These are phyloP conservation scores for Emergomyces pasteurianus DNA, from an alignment of 2,329 filamentous ascomycete genomes.

Conservation along the genomic window DNA sequence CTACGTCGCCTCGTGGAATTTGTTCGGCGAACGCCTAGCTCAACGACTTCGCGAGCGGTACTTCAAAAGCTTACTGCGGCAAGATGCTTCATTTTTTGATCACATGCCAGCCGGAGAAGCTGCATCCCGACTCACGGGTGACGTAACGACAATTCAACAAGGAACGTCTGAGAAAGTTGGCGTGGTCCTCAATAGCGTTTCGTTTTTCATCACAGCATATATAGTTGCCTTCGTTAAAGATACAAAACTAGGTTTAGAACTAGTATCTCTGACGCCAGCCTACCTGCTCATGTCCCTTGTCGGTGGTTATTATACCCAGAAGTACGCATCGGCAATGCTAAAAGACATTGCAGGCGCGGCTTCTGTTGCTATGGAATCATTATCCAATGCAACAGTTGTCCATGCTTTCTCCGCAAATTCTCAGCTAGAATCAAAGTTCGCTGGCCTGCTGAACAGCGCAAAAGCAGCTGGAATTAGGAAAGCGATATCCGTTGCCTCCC, in stretches of 20 bases:
- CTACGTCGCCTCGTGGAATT: constrained; percentile 47
- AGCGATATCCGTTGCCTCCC: constrained; percentile 40
- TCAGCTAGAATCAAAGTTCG: constrained; percentile 46
- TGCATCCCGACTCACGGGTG: constrained; percentile 35
- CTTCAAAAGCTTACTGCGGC: constrained; percentile 42
- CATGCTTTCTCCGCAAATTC: constrained; percentile 47
- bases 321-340: constrained; percentile 35
- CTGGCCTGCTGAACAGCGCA: constrained; percentile 35
- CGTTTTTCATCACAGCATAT: constrained; percentile 39
- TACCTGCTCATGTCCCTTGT: constrained; percentile 35
- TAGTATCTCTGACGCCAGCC: constrained; percentile 35
- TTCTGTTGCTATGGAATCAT: constrained; percentile 47
- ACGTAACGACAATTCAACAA: constrained; percentile 36
- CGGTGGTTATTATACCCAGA: constrained; percentile 34
- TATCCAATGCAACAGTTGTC: constrained; percentile 46
- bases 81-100: constrained; percentile 42
- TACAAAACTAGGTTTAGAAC: constrained; percentile 33
- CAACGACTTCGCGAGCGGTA: constrained; percentile 47
- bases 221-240: constrained; percentile 40
- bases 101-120: constrained; percentile 36
- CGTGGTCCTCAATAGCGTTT: constrained; percentile 33
- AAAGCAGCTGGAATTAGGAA: constrained; percentile 45
- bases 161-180: constrained; percentile 41
- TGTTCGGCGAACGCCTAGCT: constrained; percentile 47
- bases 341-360: constrained; percentile 43